Base-by-base conservation (phyloP, 805 yeast genomes). In the Ogataea paradorogensis region DNA sequence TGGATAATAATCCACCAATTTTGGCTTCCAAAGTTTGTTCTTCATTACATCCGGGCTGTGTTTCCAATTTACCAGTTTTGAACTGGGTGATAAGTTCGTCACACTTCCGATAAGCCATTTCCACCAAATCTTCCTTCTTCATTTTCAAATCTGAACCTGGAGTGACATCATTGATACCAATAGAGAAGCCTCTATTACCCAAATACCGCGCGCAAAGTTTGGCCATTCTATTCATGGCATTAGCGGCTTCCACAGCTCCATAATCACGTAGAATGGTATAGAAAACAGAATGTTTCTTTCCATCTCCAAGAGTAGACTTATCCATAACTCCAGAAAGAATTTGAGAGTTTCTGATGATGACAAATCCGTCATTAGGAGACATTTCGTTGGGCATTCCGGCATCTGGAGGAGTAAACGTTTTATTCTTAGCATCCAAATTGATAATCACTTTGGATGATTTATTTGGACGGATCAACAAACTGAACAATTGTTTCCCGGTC, bases 181-280 rank as follows among this genome's bases (percentile, higher is more conserved):
- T 95, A 1, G 96, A 88, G 56, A 93, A 93, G 0, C 99, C 99
- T 41, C 97, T 73, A 57, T 90, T 87, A 45, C 98, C 99, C 57
- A 93, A 70, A 62, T 67, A 93, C 56, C 99, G 73, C 1, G 99
- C 98, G 73, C 98, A 90, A 53, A 95, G 67, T 66, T 95, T 95
- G n/a, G 99, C 96, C 98, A 93, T 90, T 61, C 99, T 74, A 64
- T 95, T 91, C 99, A 93, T 93, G 5, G 98, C 96, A 18, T 68
- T 70, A 3, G 96, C 96, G 1, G 99, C 98, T 53, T 84, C 96
- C 50, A 81, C 84, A 5, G 99, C 85, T n/a, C 99, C 99, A 61
- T 83, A 90, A 61, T 93, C 99, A 66, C 99, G 74, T 45, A 93
- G 67, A 49, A 93, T 93, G 0, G 97, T 88, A 60, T 95, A 93